Base-by-base conservation (phyloP, 352 stramenopile genomes). In the Pythium pyrilobum region DNA sequence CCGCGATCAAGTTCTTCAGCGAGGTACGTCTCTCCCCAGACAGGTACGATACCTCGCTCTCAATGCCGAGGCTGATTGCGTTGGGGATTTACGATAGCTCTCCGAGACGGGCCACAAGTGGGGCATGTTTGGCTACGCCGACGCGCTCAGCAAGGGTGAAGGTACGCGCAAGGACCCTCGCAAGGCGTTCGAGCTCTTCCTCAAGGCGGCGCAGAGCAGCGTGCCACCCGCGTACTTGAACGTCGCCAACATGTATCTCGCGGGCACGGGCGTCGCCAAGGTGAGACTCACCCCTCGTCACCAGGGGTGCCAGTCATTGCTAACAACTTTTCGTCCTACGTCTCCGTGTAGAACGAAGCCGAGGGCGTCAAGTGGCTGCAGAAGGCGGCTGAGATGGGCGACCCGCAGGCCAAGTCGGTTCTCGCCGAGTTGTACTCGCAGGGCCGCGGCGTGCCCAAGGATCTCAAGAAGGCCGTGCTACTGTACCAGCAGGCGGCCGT, bases 161-260 rank as follows among this genome's bases (percentile, higher is more conserved):
- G 81, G 84, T 16, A 87, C 69, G 15, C 73, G 75, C 20, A 80
- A 85, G 56, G 82, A 92, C 31, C 66, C 85, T 33, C 71, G 79
- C 44, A 87, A 89, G 58, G 81, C 81, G 15, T 94, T 94, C 44
- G 72, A 90, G 59, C 62, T 92, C 12, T 94, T 79, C 51, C 76
- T 81, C 24, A 70, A 63, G 32, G 89, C 76, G 16, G 84, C 84
- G 29, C 67, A 91, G 50, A 58, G 39, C 20, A 68, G 70, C 38
- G 69, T 94, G 27, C 80, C 80, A 5, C 81, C 81, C 4, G 80
- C 84, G 5, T 92, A 77, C 67, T 74, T 90, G 51, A 90, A 91
- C 34, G 76, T 94, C 32, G 73, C 80, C 56, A 92, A 87, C 54
- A 90, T 94, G 81, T 94, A 91, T 55, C 72, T 64, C 9, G 69